Evolutionary conservation across 2,329 filamentous ascomycete genomes (phyloP), one percentile per base, ranked within the genome.

Genomic region (Sarocladiaceae sp.): DNA sequence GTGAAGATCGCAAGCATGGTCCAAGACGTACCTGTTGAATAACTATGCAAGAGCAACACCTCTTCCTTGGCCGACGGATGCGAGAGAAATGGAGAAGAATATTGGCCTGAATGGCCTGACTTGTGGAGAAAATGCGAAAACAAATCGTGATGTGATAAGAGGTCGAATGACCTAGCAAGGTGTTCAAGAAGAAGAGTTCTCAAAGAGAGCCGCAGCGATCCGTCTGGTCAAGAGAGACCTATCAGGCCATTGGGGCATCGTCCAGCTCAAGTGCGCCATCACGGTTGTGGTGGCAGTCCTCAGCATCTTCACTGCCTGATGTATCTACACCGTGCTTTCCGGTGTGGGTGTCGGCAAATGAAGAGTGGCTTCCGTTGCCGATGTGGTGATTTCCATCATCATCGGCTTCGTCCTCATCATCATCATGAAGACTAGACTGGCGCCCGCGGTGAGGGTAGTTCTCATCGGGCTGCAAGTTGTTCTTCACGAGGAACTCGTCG

Each of bases 401-500:
- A 8, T 48, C 44, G n/a, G 5, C 25, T 26, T 48, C 26, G 23
- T 29, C 44, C 15, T 28, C 23, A 8, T 17, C 28, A 17, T 17
- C 26, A 17, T 48, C 17, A 4, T 31, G 44, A 28, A 5, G 25
- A 11, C 25, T 17, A 20, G 25, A 33, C 18, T 48, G 44, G 10
- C 28, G 25, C 6, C 10, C 28, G 20, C 17, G 33, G 5, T 17
- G 6, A 3, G 7, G 4, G 40, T 26, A 26, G 15, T 17, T 8
- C 7, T 44, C 40, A 15, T 37, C 18, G 7, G 40, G 23, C 5
- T 12, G 4, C 8, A 44, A 23, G 15, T 44, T 44, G 40, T 44
- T 44, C 40, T 23, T 37, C 6, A 12, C 17, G 13, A 65, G 52
- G 23, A 67, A 70, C 44, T 79, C 76, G 54, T 79, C 74, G 57